phyloP scores from a whole-genome alignment of 257 asterid genomes.

The Solanum pennellii region DNA sequence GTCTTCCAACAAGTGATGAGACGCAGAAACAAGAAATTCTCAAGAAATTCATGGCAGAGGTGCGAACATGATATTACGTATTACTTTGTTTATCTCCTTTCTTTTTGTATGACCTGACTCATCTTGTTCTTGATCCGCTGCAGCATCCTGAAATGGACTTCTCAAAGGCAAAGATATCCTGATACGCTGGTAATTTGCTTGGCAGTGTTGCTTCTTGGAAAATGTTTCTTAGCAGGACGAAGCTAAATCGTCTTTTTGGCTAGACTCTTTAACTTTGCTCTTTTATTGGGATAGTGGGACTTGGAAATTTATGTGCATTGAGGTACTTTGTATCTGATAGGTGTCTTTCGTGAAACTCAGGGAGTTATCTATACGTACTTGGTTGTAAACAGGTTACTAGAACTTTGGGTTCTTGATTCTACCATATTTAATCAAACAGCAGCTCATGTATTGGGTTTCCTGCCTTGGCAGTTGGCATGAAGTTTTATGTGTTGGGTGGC shows the following conservation, averaged over 20 bases:
- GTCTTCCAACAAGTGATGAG: constrained; percentile 69
- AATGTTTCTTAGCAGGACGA: background rate
- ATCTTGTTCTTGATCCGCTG: background rate
- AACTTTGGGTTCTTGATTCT: background rate
- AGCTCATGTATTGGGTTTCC: background rate
- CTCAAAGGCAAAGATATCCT: constrained; percentile 44
- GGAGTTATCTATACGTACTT: background rate
- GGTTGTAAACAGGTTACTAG: background rate
- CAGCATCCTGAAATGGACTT: constrained; percentile 88
- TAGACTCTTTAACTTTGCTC: background rate
- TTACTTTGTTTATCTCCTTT: background rate
- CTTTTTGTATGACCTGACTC: background rate
- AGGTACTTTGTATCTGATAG: background rate
- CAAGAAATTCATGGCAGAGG: constrained; percentile 87
- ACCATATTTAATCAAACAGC: background rate
- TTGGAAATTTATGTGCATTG: background rate
- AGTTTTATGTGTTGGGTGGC: background rate
- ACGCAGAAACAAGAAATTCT: constrained; percentile 59
- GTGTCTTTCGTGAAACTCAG: background rate
- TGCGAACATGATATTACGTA: background rate
- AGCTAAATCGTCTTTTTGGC: background rate
- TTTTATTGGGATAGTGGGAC: background rate
- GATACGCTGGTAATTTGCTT: background rate
- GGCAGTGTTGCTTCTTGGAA: background rate
- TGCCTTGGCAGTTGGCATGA: background rate